Percentiles rank a stretch among this genome's conserved stretches.
Conservation (phyloP, 768 basidiomycete species). For the Mycena vulgaris region DNA sequence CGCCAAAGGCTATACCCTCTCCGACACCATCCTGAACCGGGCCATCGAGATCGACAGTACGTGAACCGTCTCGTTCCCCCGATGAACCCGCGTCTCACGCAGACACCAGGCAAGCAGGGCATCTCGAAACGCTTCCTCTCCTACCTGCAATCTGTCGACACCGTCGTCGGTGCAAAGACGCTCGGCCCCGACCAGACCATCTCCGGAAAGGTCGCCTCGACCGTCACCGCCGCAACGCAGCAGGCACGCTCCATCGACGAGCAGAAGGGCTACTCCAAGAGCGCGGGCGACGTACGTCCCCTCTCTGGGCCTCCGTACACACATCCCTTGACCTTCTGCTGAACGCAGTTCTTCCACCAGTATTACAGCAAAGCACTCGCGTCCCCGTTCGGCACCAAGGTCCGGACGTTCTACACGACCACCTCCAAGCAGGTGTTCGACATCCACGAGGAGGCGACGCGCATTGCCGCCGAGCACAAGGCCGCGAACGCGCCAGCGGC, state of each 20-base stretch:
- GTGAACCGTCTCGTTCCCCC: conserved; percentile 34
- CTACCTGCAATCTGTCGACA: conserved; percentile 84
- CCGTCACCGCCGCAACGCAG: conserved; percentile 73
- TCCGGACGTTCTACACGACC: conserved; percentile 86
- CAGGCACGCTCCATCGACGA: conserved; percentile 86
- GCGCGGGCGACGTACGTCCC: conserved; percentile 73
- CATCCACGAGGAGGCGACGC: conserved; percentile 93
- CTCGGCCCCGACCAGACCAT: conserved; percentile 89
- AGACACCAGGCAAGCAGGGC: conserved; percentile 78
- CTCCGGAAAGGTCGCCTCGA: conserved; percentile 78
- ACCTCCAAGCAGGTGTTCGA: conserved; percentile 92
- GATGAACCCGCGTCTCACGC: not conserved
- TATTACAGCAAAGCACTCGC: conserved; percentile 84
- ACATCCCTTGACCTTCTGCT: not conserved
- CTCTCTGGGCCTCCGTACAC: not conserved
- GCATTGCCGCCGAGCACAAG: conserved; percentile 81
- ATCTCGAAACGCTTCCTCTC: conserved; percentile 89
- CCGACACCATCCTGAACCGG: conserved; percentile 82
- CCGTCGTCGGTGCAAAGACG: conserved; percentile 75
- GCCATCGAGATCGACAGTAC: conserved; percentile 87
- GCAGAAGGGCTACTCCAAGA: conserved; percentile 82
- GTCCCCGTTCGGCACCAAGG: conserved; percentile 85
- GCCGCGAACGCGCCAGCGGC: conserved; percentile 35
- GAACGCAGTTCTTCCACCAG: conserved; percentile 54
- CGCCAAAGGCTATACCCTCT: conserved; percentile 88